Conservation (phyloP, 345 rosid genomes). For the Lumnitzera racemosa region DNA sequence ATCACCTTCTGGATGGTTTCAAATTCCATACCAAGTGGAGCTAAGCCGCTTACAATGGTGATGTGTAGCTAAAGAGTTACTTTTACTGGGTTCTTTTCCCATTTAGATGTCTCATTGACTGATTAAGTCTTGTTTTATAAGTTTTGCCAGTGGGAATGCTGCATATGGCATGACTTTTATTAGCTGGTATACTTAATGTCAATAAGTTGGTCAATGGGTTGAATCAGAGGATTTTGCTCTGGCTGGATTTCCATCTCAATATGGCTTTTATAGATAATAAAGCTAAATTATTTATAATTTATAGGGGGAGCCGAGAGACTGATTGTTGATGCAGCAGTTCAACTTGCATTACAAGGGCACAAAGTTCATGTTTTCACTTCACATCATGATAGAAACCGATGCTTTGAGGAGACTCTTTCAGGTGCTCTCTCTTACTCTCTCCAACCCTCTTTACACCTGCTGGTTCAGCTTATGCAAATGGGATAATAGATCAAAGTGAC, state of each 20-base stretch:
- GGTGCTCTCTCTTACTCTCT: conserved; percentile 25
- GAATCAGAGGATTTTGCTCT: not conserved
- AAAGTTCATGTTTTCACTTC: conserved; percentile 81
- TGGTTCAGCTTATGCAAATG: too few species aligned
- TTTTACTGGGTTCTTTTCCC: too few species aligned
- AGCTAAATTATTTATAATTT: conserved; percentile 1
- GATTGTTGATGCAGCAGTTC: conserved; percentile 90
- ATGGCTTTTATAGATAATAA: not conserved
- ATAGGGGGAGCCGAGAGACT: conserved; percentile 96
- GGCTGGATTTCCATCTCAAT: not conserved
- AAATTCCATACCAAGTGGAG: too few species aligned
- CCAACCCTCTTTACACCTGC: too few species aligned
- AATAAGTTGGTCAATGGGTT: not conserved
- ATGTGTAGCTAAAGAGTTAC: too few species aligned
- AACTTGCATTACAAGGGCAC: conserved; percentile 70
- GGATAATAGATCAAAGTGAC: not conserved
- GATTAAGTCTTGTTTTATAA: too few species aligned
- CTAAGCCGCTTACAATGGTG: too few species aligned
- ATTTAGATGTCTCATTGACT: too few species aligned
- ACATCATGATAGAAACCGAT: conserved; percentile 74
- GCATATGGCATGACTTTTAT: too few species aligned
- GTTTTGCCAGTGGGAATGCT: too few species aligned
- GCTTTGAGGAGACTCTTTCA: conserved; percentile 86
- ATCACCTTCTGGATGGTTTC: too few species aligned
- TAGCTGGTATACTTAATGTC: too few species aligned